A percentile compares a stretch with the other conserved stretches of the same genome.
phyloP scores from a whole-genome alignment of 1,284 basidiomycete species.

The Blastosporella zonata region DNA sequence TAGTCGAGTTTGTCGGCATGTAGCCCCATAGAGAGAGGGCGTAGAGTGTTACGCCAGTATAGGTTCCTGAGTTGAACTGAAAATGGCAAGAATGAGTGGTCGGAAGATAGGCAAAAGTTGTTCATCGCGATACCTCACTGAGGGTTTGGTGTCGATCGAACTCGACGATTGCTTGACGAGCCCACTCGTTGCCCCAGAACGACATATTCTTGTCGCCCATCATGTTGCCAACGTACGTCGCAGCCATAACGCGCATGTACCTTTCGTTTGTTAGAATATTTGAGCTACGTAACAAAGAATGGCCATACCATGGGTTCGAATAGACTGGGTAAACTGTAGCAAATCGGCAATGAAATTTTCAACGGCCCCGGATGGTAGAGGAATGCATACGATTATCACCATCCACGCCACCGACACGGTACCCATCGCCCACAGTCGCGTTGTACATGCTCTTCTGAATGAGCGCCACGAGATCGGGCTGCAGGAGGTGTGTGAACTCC shows the following conservation, averaged over 20 bases:
- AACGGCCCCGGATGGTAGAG: not conserved
- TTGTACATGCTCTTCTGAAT: slow-evolving; percentile 31
- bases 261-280: slow-evolving; percentile 7
- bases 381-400: slow-evolving; percentile 27
- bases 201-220: slow-evolving; percentile 28
- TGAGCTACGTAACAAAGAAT: not conserved
- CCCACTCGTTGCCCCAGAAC: slow-evolving; percentile 30
- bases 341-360: not conserved
- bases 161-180: slow-evolving; percentile 23
- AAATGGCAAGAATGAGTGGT: not conserved
- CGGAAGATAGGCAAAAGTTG: not conserved
- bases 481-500: slow-evolving; percentile 29
- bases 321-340: slow-evolving; percentile 27
- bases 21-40: slow-evolving; percentile 30
- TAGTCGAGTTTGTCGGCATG: slow-evolving; percentile 28
- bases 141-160: slow-evolving; percentile 27
- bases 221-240: slow-evolving; percentile 30
- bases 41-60: slow-evolving; percentile 29
- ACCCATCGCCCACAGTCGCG: slow-evolving; percentile 30
- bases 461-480: slow-evolving; percentile 20
- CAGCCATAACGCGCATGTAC: slow-evolving; percentile 31
- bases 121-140: slow-evolving; percentile 22
- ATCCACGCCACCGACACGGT: slow-evolving; percentile 30
- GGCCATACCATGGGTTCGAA: slow-evolving; percentile 27
- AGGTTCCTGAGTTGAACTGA: slow-evolving; percentile 31